phyloP scores from a whole-genome alignment of 441 rosid genomes.

The Pelargonium cotyledonis region DNA sequence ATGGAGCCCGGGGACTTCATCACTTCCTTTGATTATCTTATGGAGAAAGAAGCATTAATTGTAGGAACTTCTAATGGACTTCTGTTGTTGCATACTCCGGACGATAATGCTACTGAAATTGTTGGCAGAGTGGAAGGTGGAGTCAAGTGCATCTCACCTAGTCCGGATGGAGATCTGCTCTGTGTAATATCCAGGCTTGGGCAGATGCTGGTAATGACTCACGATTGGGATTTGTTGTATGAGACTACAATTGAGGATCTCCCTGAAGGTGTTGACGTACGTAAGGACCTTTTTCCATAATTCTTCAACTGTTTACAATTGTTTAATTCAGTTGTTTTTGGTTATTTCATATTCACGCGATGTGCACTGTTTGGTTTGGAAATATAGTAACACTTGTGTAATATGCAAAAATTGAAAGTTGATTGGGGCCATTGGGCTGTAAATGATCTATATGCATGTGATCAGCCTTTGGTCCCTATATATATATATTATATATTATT shows the following conservation, averaged over 20 bases:
- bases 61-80: slow-evolving; percentile 72
- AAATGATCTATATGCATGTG: not conserved
- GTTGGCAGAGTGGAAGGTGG: slow-evolving; percentile 93
- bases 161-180: slow-evolving; percentile 83
- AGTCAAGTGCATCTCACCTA: slow-evolving; percentile 63
- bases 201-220: slow-evolving; percentile 80
- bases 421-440: not conserved
- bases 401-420: not conserved
- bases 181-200: slow-evolving; percentile 60
- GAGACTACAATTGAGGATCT: slow-evolving; percentile 57
- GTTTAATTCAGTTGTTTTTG: no score
- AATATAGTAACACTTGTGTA: not conserved
- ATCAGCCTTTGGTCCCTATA: not conserved
- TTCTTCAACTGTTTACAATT: slow-evolving; percentile 10
- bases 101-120: slow-evolving; percentile 49
- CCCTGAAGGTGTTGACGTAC: slow-evolving; percentile 58
- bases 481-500: no score
- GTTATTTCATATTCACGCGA: not conserved
- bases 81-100: slow-evolving; percentile 53
- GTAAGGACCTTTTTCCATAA: slow-evolving; percentile 45
- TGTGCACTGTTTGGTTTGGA: not conserved
- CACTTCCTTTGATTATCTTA: slow-evolving; percentile 71
- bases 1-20: slow-evolving; percentile 63
- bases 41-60: slow-evolving; percentile 82
- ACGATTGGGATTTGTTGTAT: slow-evolving; percentile 88